Evolutionary conservation across 352 stramenopile genomes (phyloP), one percentile per base, ranked within the genome.

Genomic region (Phytophthora sojae): DNA sequence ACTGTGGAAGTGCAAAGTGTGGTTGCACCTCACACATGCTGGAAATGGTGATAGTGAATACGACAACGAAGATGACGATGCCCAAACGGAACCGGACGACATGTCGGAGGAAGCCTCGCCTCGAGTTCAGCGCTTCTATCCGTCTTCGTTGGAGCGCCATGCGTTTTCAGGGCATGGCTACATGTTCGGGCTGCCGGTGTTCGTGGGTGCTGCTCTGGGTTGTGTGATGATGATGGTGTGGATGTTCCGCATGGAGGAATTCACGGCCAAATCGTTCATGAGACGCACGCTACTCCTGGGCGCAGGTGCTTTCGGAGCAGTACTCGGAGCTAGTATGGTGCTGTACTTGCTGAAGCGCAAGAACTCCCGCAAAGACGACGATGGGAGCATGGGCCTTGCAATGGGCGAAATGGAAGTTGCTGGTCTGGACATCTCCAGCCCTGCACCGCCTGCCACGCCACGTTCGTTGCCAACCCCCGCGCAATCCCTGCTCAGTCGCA

Each of bases 1-100:
- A 9, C 70, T 52, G 55, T 91, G 79, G 80, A 82, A 83, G 51
- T 82, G 70, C 57, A 80, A 79, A 15, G 51, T 91, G 15, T 89
- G 72, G 77, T 49, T 91, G 37, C 83, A 91, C 55, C 37, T 71
- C 44, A 90, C 82, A 2, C 42, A 69, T 64, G 29, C 65, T 73
- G 57, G 14, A 30, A 59, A 21, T 44, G 39, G 42, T 23, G 60
- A n/a, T 12, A 55, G 26, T 66, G 45, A 21, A 17, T 65, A 70
- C 26, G 57, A 81, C 19, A 51, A 47, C 21, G 57, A 80, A 7
- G 77, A 79, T 11, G 69, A 82, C 26, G 70, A 77, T 37, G 72
- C 56, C 4, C 66, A 68, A 57, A 81, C 79, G 3, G 78, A 85
- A 29, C 64, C 71, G 12, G 64, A 84, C 17, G 65, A 79, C 60